Conservation (phyloP, 495 filamentous ascomycete species). For the Podospora sp. region DNA sequence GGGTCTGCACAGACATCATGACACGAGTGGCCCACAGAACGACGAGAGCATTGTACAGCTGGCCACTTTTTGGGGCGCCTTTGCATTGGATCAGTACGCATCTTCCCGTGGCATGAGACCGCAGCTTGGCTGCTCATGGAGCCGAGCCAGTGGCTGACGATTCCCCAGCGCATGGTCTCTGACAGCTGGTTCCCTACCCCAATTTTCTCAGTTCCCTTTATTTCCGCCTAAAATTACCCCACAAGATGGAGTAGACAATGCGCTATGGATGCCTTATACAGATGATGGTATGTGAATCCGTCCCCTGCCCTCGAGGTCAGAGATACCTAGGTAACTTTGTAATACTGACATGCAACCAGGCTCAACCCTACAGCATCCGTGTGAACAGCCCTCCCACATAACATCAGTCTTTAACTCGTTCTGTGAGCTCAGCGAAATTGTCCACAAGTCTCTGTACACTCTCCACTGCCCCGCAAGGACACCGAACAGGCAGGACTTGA, state of each 20-base stretch:
- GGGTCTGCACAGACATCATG: constrained; percentile 58
- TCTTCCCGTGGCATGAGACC: too few relatives aligned
- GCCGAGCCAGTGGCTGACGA: constrained; percentile 30
- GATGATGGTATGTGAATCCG: constrained; percentile 49
- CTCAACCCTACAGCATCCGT: constrained; percentile 44
- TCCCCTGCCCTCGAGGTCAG: background rate
- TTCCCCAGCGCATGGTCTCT: constrained; percentile 61
- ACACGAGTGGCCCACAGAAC: constrained; percentile 43
- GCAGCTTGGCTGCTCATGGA: background rate
- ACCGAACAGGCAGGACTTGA: constrained; percentile 57
- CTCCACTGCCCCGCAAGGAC: constrained; percentile 63
- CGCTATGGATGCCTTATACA: constrained; percentile 60
- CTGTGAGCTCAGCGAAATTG: constrained; percentile 66
- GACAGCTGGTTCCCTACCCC: constrained; percentile 62
- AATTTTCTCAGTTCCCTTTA: constrained; percentile 59
- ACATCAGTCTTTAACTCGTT: constrained; percentile 62
- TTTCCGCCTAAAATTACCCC: constrained; percentile 59
- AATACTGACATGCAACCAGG: too few relatives aligned
- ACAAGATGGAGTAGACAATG: constrained; percentile 53
- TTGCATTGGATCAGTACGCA: constrained; percentile 66
- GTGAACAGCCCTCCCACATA: constrained; percentile 56
- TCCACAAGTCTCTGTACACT: constrained; percentile 63
- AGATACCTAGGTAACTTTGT: background rate
- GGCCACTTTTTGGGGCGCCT: constrained; percentile 73
- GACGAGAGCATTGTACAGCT: constrained; percentile 62